phyloP scores from a whole-genome alignment of 345 rosid genomes.

The Odontarrhena argentea region DNA sequence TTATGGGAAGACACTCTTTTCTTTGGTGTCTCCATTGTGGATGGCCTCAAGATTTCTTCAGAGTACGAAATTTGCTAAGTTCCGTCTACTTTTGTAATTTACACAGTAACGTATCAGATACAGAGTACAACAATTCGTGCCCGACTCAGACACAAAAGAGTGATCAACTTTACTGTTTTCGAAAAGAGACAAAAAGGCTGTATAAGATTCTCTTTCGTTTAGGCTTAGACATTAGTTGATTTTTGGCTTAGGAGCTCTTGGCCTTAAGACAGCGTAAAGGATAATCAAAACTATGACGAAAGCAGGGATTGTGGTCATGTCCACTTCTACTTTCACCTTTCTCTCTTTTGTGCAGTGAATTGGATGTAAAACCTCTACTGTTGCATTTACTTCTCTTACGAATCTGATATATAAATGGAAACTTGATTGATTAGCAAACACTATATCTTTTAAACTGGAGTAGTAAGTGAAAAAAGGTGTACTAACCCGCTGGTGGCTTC shows the following conservation, averaged over 20 bases:
- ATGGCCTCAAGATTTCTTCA: neutral
- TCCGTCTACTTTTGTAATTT: slow-evolving; percentile 8
- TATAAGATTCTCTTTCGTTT: neutral
- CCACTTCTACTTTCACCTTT: slow-evolving; percentile 71
- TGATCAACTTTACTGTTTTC: neutral
- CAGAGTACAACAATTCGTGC: slow-evolving; percentile 25
- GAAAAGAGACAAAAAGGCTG: neutral
- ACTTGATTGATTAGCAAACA: slow-evolving; percentile 15
- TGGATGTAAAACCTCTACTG: slow-evolving; percentile 74
- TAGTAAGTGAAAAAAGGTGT: neutral
- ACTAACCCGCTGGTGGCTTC: slow-evolving; percentile 75
- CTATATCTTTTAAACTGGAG: neutral
- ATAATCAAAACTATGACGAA: slow-evolving; percentile 62
- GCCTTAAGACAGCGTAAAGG: slow-evolving; percentile 69
- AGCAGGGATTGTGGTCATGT: slow-evolving; percentile 86
- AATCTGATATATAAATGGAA: slow-evolving; percentile 52
- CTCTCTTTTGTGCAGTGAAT: slow-evolving; percentile 85
- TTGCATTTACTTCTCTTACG: slow-evolving; percentile 74
- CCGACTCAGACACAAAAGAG: slow-evolving; percentile 20
- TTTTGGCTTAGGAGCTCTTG: slow-evolving; percentile 86
- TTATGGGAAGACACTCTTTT: too few relatives aligned
- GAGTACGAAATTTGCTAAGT: slow-evolving; percentile 14
- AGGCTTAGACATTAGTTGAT: slow-evolving; percentile 59
- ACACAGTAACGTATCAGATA: slow-evolving; percentile 18
- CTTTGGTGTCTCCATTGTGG: too few relatives aligned